These are phyloP conservation scores for Suillus ampliporus DNA, from an alignment of 768 basidiomycete species.

Conservation along the genomic window DNA sequence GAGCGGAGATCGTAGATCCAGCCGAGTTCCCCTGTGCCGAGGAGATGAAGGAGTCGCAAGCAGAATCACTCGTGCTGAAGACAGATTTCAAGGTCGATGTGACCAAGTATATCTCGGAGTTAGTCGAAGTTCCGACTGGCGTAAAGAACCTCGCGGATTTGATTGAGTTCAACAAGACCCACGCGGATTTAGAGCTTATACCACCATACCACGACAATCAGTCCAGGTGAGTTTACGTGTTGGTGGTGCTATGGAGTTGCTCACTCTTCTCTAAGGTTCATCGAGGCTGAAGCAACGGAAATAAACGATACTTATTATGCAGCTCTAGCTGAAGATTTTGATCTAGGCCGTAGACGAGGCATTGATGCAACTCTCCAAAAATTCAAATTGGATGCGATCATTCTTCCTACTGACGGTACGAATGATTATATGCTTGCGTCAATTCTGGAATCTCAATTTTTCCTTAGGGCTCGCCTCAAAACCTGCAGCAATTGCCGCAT, in stretches of 20 bases:
- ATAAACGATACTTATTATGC: conserved; percentile 49
- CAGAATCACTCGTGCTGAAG: conserved; percentile 57
- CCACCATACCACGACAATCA: conserved; percentile 42
- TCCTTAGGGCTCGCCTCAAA: conserved; percentile 34
- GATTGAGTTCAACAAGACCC: conserved; percentile 59
- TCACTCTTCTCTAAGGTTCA: conserved; percentile 19
- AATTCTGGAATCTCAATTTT: background rate
- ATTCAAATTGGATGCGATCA: conserved; percentile 55
- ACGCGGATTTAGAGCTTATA: conserved; percentile 54
- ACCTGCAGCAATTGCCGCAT: conserved; percentile 61
- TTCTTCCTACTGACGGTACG: conserved; percentile 50
- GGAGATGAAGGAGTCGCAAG: conserved; percentile 50
- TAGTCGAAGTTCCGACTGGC: conserved; percentile 60
- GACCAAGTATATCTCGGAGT: conserved; percentile 50
- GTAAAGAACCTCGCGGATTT: conserved; percentile 61
- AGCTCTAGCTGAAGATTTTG: conserved; percentile 51
- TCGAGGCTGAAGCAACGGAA: conserved; percentile 30
- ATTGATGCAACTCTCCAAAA: conserved; percentile 57
- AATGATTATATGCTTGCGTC: background rate
- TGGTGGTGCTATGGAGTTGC: background rate
- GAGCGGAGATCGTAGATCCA: conserved; percentile 61
- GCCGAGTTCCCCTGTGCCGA: conserved; percentile 61
- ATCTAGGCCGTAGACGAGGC: conserved; percentile 56
- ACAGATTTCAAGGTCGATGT: conserved; percentile 69
- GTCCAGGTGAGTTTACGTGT: conserved; percentile 33